A percentile compares a stretch with the other conserved stretches of the same genome.
Evolutionary conservation across 176 grass and related monocot genomes (phyloP).

Genomic region (Avena sativa): DNA sequence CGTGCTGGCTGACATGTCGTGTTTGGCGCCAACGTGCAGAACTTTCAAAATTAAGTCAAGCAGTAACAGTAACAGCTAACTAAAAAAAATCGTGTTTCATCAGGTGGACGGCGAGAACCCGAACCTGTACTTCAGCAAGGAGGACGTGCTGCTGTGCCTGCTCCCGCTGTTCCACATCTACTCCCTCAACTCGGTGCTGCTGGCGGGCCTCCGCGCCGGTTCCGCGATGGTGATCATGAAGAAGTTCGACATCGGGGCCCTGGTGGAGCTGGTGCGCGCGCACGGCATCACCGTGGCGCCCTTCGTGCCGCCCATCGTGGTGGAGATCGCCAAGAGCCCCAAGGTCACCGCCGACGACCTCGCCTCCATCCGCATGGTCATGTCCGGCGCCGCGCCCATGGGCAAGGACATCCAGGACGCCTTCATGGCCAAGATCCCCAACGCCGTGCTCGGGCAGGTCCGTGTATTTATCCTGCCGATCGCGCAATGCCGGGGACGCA

Average conservation of each 20-base stretch:
- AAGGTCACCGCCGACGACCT: conserved; percentile 58
- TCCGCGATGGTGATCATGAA: conserved; percentile 73
- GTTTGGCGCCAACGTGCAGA: background rate
- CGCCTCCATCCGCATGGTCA: conserved; percentile 79
- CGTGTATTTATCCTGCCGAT: background rate
- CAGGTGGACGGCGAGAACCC: conserved; percentile 79
- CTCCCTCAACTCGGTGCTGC: conserved; percentile 91
- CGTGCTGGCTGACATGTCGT: background rate
- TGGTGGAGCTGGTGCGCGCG: conserved; percentile 63
- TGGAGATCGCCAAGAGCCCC: conserved; percentile 89
- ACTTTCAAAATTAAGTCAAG: background rate
- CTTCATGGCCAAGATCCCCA: conserved; percentile 86
- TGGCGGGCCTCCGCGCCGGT: conserved; percentile 69
- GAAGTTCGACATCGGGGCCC: conserved; percentile 67
- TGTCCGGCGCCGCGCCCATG: conserved; percentile 87
- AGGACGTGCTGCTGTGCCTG: conserved; percentile 81
- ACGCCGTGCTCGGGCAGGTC: conserved; percentile 86
- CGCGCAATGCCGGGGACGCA: background rate
- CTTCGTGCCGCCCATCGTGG: conserved; percentile 87
- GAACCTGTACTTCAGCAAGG: conserved; percentile 76
- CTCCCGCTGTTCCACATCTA: conserved; percentile 98
- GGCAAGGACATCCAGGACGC: conserved; percentile 83
- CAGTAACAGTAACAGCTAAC: background rate
- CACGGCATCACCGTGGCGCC: conserved; percentile 64
- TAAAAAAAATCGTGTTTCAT: background rate